Evolutionary conservation across 2,329 filamentous ascomycete species (phyloP), one percentile per base, ranked within the genome.

Genomic region (Penicillium decumbens): DNA sequence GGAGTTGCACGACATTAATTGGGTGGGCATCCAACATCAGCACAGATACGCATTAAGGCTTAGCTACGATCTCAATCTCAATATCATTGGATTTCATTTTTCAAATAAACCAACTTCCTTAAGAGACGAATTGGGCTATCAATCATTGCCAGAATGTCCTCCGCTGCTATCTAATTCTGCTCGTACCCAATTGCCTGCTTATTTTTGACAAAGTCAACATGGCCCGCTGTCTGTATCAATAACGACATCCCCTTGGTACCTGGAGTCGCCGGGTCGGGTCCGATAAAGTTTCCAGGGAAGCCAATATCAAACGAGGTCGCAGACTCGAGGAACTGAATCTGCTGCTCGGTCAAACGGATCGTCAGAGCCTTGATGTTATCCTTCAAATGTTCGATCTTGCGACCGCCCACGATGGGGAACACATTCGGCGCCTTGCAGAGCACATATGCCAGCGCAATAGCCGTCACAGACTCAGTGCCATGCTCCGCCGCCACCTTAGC

Each of bases 351-450:
- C 30, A 91, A 71, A 47, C 77, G 70, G 37, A 64, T 60, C 32
- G 51, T 57, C 51, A 65, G 42, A 12, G 59, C 61, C 37, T 57
- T 53, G 23, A 64, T 64, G 33, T 64, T 64, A 42, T 64, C 61
- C n/a, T 59, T 50, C 28, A 91, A 70, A 64, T 90, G 85, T 45
- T 84, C 80, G 12, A 87, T 66, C 60, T 83, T 89, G 15, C 85
- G 78, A 0, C 84, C 83, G 9, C 87, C 86, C 7, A 89, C 75
- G 41, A 90, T 82, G 1, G 87, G 87, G 65, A 88, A 88, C 12
- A 89, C 83, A 58, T 88, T 82, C 0, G 85, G 80, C 1, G 83
- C 74, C 71, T 90, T 89, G 58, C 82, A 79, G 77, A 88, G 79
- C 24, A 90, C 82, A 63, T 90, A 90, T 1, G 87, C 86, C 25